phyloP scores from a whole-genome alignment of 768 basidiomycete genomes.

The Dentipellis fragilis region DNA sequence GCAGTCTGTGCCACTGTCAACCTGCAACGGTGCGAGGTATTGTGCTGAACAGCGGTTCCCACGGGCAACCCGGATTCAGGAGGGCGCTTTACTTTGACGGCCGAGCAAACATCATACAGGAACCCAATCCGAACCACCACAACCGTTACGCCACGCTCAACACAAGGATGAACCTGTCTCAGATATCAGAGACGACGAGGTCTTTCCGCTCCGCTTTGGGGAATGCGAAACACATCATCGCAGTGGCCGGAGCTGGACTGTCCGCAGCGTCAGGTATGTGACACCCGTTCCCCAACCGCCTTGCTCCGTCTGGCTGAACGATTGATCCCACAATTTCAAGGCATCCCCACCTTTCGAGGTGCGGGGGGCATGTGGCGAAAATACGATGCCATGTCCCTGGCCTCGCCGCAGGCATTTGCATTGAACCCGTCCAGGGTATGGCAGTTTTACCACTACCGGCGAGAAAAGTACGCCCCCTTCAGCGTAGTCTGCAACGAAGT shows the following conservation, averaged over 20 bases:
- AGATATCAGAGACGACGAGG: not conserved
- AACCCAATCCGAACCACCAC: not conserved
- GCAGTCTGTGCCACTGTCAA: too few relatives aligned
- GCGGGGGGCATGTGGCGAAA: constrained; percentile 7
- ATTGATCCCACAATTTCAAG: constrained; percentile 6
- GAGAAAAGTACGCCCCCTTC: constrained; percentile 3
- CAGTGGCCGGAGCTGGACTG: constrained; percentile 48
- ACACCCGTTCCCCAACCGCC: not conserved
- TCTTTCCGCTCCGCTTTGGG: not conserved
- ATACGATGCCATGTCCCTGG: constrained; percentile 5
- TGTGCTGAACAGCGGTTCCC: too few relatives aligned
- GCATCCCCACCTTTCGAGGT: constrained; percentile 18
- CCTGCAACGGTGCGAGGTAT: too few relatives aligned
- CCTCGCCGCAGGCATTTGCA: constrained; percentile 3
- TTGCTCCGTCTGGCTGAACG: not conserved
- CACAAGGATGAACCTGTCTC: not conserved
- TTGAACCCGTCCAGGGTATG: constrained; percentile 6
- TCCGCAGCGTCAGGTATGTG: constrained; percentile 33
- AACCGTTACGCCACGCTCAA: not conserved
- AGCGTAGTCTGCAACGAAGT: not conserved
- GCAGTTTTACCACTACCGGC: constrained; percentile 10
- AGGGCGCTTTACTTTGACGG: too few relatives aligned
- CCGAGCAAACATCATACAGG: too few relatives aligned
- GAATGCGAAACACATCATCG: constrained; percentile 25
- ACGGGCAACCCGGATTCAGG: too few relatives aligned